Percentiles rank a stretch among this genome's conserved stretches.
Evolutionary conservation across 2,329 filamentous ascomycete genomes (phyloP).

Genomic region (Ilyonectria mors-panacis): DNA sequence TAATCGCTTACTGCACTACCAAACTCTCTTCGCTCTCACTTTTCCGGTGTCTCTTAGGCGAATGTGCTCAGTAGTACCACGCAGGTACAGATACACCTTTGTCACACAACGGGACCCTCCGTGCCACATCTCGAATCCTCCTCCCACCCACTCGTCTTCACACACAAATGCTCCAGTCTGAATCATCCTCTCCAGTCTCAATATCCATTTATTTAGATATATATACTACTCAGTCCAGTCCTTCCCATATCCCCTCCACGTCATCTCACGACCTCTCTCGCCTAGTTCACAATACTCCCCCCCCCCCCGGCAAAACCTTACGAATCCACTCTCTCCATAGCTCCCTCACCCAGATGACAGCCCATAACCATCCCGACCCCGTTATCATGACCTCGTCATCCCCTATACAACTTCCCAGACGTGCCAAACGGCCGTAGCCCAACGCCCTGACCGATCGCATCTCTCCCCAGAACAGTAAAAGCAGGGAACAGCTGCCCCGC

Average conservation of each 20-base stretch:
- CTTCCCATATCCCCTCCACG: background rate
- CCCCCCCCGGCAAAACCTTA: background rate
- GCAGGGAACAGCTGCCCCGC: background rate
- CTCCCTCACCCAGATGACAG: background rate
- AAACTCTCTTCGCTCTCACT: background rate
- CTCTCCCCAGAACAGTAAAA: background rate
- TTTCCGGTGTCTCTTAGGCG: background rate
- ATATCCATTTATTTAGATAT: background rate
- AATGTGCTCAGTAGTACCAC: background rate
- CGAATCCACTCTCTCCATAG: background rate
- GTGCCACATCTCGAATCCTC: background rate
- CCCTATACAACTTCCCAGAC: background rate
- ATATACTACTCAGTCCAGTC: background rate
- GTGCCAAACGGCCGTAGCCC: background rate
- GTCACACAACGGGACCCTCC: background rate
- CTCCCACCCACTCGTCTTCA: too few relatives aligned
- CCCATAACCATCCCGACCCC: slow-evolving; percentile 2
- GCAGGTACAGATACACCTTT: background rate
- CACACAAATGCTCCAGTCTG: too few relatives aligned
- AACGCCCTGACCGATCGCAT: background rate
- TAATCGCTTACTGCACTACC: background rate
- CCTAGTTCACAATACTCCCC: background rate
- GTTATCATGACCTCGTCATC: slow-evolving; percentile 8
- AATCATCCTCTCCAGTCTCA: too few relatives aligned
- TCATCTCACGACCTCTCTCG: background rate